Conservation (phyloP, 2,329 filamentous ascomycete genomes). For the Ophiostoma tasmaniense region DNA sequence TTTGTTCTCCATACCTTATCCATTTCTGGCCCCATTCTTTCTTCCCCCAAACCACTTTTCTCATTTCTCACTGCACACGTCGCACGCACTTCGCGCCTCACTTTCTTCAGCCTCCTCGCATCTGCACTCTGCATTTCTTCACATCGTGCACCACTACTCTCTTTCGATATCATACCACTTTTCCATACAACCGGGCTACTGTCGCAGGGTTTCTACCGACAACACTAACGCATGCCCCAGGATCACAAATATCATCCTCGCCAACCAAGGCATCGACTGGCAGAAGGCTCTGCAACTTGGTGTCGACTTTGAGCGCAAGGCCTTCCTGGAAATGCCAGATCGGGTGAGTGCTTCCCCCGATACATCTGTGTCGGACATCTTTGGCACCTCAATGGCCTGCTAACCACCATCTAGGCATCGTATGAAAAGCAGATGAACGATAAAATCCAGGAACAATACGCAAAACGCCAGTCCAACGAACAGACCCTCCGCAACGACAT, state of each 20-base stretch:
- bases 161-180: not conserved
- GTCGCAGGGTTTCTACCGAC: not conserved
- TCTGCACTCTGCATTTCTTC: not conserved
- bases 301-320: constrained; percentile 40
- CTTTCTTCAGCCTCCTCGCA: not conserved
- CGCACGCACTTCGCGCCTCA: not conserved
- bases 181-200: not conserved
- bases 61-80: not conserved
- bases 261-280: constrained; percentile 34
- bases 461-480: constrained; percentile 43
- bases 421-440: constrained; percentile 42
- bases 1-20: not conserved
- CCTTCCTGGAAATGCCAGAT: constrained; percentile 37
- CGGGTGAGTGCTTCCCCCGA: constrained; percentile 34
- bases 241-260: constrained; percentile 44
- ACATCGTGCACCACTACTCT: not conserved
- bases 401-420: constrained; percentile 30
- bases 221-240: constrained; percentile 26
- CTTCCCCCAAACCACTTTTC: not conserved
- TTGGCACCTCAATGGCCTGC: constrained; percentile 19
- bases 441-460: constrained; percentile 42
- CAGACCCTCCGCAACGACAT: constrained; percentile 42
- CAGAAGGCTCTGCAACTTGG: constrained; percentile 35
- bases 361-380: no score
- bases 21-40: not conserved